These are phyloP conservation scores for Metschnikowia santaceciliae DNA, from an alignment of 805 yeast genomes.

Conservation along the genomic window DNA sequence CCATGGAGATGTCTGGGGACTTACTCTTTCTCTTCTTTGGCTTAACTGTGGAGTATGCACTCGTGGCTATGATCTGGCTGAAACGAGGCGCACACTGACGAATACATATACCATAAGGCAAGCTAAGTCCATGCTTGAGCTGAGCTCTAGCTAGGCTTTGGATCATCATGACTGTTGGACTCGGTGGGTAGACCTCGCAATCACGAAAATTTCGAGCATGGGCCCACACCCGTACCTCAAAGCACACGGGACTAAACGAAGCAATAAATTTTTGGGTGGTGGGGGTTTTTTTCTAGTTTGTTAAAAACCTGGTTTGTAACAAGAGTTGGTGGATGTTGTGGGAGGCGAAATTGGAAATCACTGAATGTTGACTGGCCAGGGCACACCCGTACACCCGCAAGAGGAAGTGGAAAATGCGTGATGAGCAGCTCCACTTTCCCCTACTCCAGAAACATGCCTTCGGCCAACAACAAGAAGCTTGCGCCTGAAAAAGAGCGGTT, in stretches of 20 bases:
- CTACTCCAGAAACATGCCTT: slow-evolving; percentile 25
- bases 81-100: background rate
- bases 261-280: no score
- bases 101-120: background rate
- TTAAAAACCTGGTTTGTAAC: no score
- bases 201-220: slow-evolving; percentile 1
- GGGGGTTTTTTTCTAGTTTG: no score
- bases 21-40: slow-evolving; percentile 13
- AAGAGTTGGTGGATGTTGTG: background rate
- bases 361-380: background rate
- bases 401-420: background rate
- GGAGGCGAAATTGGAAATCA: background rate
- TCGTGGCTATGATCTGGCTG: background rate
- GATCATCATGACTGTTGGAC: slow-evolving; percentile 1
- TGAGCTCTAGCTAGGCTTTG: slow-evolving; percentile 1
- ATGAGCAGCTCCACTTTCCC: background rate
- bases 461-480: slow-evolving; percentile 43
- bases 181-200: slow-evolving; percentile 1
- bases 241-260: background rate
- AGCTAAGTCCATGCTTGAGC: background rate
- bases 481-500: slow-evolving; percentile 94
- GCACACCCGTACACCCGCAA: slow-evolving; percentile 5
- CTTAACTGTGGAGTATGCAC: slow-evolving; percentile 14
- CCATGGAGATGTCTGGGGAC: slow-evolving; percentile 31
- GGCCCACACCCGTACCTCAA: slow-evolving; percentile 1